Percentiles rank a stretch among this genome's conserved stretches.
phyloP scores from a whole-genome alignment of 352 stramenopile species.

The Globisporangium perplexum region DNA sequence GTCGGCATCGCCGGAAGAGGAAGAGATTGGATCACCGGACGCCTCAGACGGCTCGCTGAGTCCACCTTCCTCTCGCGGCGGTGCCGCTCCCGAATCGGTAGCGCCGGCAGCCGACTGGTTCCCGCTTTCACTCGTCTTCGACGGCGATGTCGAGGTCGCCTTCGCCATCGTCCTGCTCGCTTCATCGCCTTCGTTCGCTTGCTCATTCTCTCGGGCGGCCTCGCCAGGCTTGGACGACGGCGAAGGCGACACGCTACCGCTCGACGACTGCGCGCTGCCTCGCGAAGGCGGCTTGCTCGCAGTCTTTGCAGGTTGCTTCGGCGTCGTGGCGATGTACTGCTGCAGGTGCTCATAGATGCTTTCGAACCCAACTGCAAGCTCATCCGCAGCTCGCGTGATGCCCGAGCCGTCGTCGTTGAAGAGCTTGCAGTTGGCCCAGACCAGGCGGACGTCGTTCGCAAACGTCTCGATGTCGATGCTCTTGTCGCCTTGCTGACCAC shows the following conservation, averaged over 20 bases:
- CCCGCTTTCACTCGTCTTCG: background rate
- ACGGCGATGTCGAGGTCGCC: background rate
- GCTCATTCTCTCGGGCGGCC: background rate
- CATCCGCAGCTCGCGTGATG: constrained; percentile 65
- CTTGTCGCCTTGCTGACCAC: constrained; percentile 22
- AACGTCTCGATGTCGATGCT: constrained; percentile 46
- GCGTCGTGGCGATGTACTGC: constrained; percentile 11
- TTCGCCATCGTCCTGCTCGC: too few species aligned
- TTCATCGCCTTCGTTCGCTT: background rate
- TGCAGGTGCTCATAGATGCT: constrained; percentile 44
- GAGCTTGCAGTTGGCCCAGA: constrained; percentile 81
- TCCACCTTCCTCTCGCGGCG: background rate
- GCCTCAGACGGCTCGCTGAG: background rate
- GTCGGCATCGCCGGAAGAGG: too few species aligned
- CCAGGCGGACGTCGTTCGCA: constrained; percentile 68
- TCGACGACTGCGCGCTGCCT: background rate
- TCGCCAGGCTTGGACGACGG: background rate
- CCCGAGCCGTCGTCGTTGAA: constrained; percentile 84
- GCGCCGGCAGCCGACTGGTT: background rate
- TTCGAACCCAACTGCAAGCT: constrained; percentile 62
- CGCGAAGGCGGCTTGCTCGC: background rate
- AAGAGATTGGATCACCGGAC: background rate
- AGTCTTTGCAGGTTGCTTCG: background rate
- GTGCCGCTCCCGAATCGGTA: background rate
- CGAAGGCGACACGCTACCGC: background rate